Evolutionary conservation across 2,329 filamentous ascomycete genomes (phyloP).

Genomic region (Sordariomycetes sp.): DNA sequence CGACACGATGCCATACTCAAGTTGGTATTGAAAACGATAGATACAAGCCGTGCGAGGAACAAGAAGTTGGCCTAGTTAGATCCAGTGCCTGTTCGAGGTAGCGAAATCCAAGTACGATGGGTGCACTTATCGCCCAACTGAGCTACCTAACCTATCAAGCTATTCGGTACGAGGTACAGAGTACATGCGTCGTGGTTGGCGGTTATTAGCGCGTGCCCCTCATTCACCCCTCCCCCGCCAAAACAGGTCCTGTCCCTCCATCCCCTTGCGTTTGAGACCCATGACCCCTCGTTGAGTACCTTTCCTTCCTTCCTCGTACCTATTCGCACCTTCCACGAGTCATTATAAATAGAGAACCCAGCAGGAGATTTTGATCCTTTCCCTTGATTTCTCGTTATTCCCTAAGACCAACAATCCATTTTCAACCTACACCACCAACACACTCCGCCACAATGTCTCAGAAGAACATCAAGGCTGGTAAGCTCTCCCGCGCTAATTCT

Average conservation of each 20-base stretch:
- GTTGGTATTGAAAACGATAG: too few species aligned
- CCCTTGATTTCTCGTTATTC: not conserved
- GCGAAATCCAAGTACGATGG: too few species aligned
- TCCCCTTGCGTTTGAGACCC: not conserved
- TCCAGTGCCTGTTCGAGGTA: too few species aligned
- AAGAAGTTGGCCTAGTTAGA: too few species aligned
- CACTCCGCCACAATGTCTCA: constrained; percentile 3
- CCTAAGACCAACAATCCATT: not conserved
- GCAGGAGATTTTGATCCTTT: not conserved
- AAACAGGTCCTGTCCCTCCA: not conserved
- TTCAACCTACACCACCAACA: not conserved
- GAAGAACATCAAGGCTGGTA: constrained; percentile 51
- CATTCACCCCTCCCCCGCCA: constrained; percentile 1
- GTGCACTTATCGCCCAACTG: too few species aligned
- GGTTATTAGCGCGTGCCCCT: not conserved
- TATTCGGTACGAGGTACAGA: not conserved
- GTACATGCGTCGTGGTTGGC: not conserved
- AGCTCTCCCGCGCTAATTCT: constrained; percentile 8
- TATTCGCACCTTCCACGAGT: constrained; percentile 2
- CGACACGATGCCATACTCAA: not conserved
- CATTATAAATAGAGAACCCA: constrained; percentile 4
- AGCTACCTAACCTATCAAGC: too few species aligned
- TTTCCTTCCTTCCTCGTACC: constrained; percentile 4
- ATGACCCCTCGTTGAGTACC: constrained; percentile 2
- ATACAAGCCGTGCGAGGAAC: too few species aligned